Evolutionary conservation across 2,329 filamentous ascomycete genomes (phyloP).

Genomic region (Dichotomopilus funicola): DNA sequence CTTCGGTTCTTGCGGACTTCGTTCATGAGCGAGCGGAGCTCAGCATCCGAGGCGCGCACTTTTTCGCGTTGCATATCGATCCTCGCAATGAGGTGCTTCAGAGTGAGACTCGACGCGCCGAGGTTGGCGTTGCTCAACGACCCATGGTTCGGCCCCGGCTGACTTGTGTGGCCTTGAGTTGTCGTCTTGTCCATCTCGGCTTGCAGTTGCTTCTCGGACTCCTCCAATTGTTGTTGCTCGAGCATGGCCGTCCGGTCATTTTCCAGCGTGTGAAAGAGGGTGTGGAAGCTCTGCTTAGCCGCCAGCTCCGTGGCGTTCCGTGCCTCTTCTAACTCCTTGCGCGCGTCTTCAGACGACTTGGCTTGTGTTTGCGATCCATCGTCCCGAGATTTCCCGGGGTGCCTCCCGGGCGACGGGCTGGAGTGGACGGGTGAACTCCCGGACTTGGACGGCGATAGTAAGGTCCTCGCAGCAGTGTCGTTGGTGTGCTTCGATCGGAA

Average conservation of each 20-base stretch:
- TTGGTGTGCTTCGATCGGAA: conserved; percentile 44
- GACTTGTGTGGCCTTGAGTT: conserved; percentile 40
- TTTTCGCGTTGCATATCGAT: conserved; percentile 89
- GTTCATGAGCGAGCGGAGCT: conserved; percentile 87
- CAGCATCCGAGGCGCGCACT: conserved; percentile 86
- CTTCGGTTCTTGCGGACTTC: conserved; percentile 96
- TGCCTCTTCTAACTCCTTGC: conserved; percentile 87
- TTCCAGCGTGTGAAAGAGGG: conserved; percentile 89
- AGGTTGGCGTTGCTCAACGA: conserved; percentile 90
- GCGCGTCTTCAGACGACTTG: conserved; percentile 77
- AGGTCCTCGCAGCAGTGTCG: conserved; percentile 48
- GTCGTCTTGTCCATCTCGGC: conserved; percentile 78
- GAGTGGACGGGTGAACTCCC: conserved; percentile 60
- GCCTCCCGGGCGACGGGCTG: conserved; percentile 54
- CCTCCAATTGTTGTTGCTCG: conserved; percentile 93
- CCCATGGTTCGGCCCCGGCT: conserved; percentile 64
- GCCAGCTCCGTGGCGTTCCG: conserved; percentile 86
- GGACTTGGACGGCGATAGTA: conserved; percentile 64
- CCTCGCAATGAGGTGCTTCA: conserved; percentile 93
- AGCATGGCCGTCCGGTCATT: conserved; percentile 95
- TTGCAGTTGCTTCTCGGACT: conserved; percentile 92
- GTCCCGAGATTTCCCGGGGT: conserved; percentile 47
- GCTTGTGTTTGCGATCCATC: conserved; percentile 47
- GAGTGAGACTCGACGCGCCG: conserved; percentile 87
- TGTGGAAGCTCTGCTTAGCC: conserved; percentile 85